Evolutionary conservation across 805 yeast species (phyloP).

Genomic region (Priceomyces melissophilus): DNA sequence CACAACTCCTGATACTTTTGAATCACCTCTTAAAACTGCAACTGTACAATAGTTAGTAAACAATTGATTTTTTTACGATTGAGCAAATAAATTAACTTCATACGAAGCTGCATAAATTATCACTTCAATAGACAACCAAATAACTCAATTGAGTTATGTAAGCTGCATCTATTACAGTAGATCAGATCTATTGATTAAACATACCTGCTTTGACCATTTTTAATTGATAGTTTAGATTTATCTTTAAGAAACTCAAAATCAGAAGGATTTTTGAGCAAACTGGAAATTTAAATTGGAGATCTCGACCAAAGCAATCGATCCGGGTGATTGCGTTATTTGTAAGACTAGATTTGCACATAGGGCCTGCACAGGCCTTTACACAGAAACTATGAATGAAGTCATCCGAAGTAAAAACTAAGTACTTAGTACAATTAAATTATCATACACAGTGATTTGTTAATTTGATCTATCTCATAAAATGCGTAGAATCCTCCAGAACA

Average conservation of each 20-base stretch:
- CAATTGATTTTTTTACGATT: background rate
- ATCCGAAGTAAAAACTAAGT: too few species aligned
- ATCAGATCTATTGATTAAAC: constrained; percentile 20
- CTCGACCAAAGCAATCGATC: constrained; percentile 3
- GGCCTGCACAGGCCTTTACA: too few species aligned
- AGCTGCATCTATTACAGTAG: background rate
- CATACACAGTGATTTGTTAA: too few species aligned
- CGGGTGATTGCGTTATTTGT: constrained; percentile 1
- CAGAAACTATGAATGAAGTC: too few species aligned
- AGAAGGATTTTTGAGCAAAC: background rate
- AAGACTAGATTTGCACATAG: background rate
- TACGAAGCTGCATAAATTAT: background rate
- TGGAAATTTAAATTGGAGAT: constrained; percentile 1
- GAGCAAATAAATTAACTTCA: constrained; percentile 3
- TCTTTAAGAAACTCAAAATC: background rate
- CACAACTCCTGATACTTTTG: constrained; percentile 84
- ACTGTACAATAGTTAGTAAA: constrained; percentile 43
- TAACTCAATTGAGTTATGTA: too few species aligned
- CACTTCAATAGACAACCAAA: too few species aligned
- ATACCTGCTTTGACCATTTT: constrained; percentile 65
- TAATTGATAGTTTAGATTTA: constrained; percentile 3
- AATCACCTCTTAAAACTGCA: constrained; percentile 95
- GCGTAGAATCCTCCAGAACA: too few species aligned
- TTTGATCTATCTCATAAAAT: too few species aligned
- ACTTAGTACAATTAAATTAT: too few species aligned